Evolutionary conservation across 805 yeast genomes (phyloP).

Genomic region (Hanseniaspora thailandica): DNA sequence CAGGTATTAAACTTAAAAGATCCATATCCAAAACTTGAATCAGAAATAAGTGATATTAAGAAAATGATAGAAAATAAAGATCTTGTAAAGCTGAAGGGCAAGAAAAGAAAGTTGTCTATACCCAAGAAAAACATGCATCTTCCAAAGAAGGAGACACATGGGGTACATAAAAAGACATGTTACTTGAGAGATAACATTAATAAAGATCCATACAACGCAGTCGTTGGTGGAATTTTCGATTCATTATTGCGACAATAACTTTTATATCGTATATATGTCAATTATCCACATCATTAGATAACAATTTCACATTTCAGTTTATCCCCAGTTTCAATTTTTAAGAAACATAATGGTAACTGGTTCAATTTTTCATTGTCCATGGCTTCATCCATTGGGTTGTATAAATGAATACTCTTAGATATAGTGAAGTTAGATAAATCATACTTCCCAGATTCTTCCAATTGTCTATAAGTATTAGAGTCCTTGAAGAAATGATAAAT

Average conservation of each 20-base stretch:
- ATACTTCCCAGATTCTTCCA: constrained; percentile 16
- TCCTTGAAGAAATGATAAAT: constrained; percentile 45
- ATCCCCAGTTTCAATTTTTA: constrained; percentile 45
- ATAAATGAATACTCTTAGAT: constrained; percentile 30
- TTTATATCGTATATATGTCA: no score
- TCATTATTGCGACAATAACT: background rate
- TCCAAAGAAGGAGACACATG: background rate
- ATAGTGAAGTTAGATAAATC: constrained; percentile 23
- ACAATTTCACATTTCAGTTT: constrained; percentile 30
- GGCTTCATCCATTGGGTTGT: constrained; percentile 27
- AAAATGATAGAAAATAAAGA: background rate
- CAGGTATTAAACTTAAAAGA: background rate
- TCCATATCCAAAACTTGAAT: background rate
- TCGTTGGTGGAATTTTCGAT: background rate
- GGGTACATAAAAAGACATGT: background rate
- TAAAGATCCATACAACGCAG: background rate
- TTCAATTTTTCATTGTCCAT: constrained; percentile 28
- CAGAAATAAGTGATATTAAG: background rate
- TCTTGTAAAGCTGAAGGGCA: background rate
- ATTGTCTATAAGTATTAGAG: constrained; percentile 26
- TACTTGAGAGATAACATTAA: background rate
- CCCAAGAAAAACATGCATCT: background rate
- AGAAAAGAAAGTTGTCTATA: background rate
- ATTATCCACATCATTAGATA: constrained; percentile 20
- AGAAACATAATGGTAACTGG: constrained; percentile 38